Conservation (phyloP, 768 basidiomycete genomes). For the Phaeolepiota aurea region DNA sequence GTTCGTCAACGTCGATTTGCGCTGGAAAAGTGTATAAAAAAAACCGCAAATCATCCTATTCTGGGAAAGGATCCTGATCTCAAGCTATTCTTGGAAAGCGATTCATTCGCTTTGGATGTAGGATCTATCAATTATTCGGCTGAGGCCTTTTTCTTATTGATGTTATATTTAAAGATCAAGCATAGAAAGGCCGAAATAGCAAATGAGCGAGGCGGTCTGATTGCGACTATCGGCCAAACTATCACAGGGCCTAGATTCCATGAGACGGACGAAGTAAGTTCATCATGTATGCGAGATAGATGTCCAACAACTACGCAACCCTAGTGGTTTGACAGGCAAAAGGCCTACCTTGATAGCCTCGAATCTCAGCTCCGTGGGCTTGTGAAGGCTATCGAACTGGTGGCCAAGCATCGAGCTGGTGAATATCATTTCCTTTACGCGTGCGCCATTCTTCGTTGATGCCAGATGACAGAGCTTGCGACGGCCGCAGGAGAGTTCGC, state of each 20-base stretch:
- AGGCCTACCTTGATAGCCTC: slow-evolving; percentile 76
- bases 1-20: slow-evolving; percentile 79
- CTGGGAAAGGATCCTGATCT: slow-evolving; percentile 84
- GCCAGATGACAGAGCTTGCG: slow-evolving; percentile 50
- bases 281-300: no score
- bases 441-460: neutral
- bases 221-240: slow-evolving; percentile 77
- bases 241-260: slow-evolving; percentile 75
- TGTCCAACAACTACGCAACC: no score
- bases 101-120: slow-evolving; percentile 85
- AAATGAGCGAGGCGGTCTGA: slow-evolving; percentile 72
- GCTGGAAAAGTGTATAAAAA: slow-evolving; percentile 85
- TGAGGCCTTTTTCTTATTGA: slow-evolving; percentile 1
- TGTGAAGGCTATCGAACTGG: slow-evolving; percentile 78
- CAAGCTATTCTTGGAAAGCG: slow-evolving; percentile 87
- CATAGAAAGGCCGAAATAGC: slow-evolving; percentile 73
- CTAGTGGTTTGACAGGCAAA: slow-evolving; percentile 91
- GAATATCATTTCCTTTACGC: slow-evolving; percentile 7
- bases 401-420: slow-evolving; percentile 81
- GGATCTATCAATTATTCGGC: slow-evolving; percentile 20
- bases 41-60: slow-evolving; percentile 89
- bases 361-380: slow-evolving; percentile 84
- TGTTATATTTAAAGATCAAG: slow-evolving; percentile 65
- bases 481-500: slow-evolving; percentile 73
- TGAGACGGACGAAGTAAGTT: slow-evolving; percentile 76